phyloP scores from a whole-genome alignment of 208 protist species.

The Trypanosoma cruzi region DNA sequence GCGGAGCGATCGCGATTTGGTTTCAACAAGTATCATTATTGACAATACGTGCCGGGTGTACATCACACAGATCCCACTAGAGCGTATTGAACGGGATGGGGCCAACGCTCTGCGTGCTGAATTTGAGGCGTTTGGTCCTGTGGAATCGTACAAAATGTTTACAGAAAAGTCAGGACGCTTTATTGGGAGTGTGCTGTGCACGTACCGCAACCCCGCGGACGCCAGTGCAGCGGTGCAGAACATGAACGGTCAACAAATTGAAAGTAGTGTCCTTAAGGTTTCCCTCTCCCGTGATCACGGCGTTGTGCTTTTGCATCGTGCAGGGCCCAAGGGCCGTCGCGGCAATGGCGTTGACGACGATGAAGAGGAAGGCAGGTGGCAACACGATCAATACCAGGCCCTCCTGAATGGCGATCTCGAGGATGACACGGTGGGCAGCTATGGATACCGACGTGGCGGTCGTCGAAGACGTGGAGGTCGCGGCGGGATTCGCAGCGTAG shows the following conservation, averaged over 20 bases:
- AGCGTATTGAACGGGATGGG: slow-evolving; percentile 83
- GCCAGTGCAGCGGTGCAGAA: slow-evolving; percentile 62
- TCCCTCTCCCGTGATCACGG: slow-evolving; percentile 77
- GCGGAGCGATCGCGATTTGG: slow-evolving; percentile 1
- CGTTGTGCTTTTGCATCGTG: slow-evolving; percentile 68
- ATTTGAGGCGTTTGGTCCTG: slow-evolving; percentile 83
- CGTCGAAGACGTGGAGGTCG: slow-evolving; percentile 37
- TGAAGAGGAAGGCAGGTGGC: slow-evolving; percentile 16
- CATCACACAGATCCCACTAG: slow-evolving; percentile 86
- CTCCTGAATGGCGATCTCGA: not conserved
- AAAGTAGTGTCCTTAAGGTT: slow-evolving; percentile 67
- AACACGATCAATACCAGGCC: slow-evolving; percentile 8
- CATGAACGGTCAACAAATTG: slow-evolving; percentile 77
- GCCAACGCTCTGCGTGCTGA: slow-evolving; percentile 66
- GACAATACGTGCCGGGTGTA: slow-evolving; percentile 88
- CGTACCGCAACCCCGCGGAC: slow-evolving; percentile 90
- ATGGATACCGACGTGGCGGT: slow-evolving; percentile 20
- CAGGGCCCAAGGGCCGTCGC: slow-evolving; percentile 26
- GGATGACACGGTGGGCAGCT: slow-evolving; percentile 20
- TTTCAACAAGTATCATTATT: slow-evolving; percentile 78
- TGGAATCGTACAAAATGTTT: slow-evolving; percentile 91
- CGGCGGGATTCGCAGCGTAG: slow-evolving; percentile 33
- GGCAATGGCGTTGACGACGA: slow-evolving; percentile 36
- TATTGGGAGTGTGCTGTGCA: slow-evolving; percentile 80
- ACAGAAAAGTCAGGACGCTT: slow-evolving; percentile 86